Percentiles rank a stretch among this genome's conserved stretches.
Conservation (phyloP, 1,284 basidiomycete genomes). For the Ustilago vetiveriae region DNA sequence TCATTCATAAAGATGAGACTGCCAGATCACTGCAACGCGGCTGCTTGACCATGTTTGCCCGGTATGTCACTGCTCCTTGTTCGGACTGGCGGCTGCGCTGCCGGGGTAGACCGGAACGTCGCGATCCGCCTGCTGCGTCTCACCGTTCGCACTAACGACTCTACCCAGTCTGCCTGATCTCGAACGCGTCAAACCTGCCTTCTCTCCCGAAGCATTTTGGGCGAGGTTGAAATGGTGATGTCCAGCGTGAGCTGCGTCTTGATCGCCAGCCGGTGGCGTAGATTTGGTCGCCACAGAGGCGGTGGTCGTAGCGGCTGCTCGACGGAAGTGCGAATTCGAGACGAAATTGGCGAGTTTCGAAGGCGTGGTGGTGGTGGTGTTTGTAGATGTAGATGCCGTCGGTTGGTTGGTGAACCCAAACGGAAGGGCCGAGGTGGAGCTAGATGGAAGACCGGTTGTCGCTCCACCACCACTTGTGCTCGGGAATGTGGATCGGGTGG, state of each 20-base stretch:
- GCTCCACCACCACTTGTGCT: too few relatives aligned
- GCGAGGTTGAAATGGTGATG: conserved; percentile 36
- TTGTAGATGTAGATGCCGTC: too few relatives aligned
- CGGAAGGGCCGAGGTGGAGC: conserved; percentile 15
- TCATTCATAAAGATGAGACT: too few relatives aligned
- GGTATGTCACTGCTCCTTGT: background rate
- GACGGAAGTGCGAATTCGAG: conserved; percentile 18
- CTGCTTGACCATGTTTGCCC: too few relatives aligned
- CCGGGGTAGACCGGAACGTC: background rate
- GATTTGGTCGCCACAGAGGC: too few relatives aligned
- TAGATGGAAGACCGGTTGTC: conserved; percentile 14
- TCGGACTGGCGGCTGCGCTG: background rate
- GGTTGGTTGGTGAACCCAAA: conserved; percentile 8
- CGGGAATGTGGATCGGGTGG: background rate
- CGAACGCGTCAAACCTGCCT: conserved; percentile 4
- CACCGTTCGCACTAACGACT: background rate
- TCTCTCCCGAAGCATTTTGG: background rate
- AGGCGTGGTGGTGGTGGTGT: background rate
- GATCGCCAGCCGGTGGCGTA: background rate
- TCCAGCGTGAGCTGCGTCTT: conserved; percentile 8
- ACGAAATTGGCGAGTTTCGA: conserved; percentile 3
- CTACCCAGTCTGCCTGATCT: conserved; percentile 12
- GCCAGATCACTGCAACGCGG: background rate
- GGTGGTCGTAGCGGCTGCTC: background rate
- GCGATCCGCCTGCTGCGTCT: too few relatives aligned